These are phyloP conservation scores for Colletotrichum higginsianum DNA, from an alignment of 2,329 filamentous ascomycete species.

Conservation along the genomic window DNA sequence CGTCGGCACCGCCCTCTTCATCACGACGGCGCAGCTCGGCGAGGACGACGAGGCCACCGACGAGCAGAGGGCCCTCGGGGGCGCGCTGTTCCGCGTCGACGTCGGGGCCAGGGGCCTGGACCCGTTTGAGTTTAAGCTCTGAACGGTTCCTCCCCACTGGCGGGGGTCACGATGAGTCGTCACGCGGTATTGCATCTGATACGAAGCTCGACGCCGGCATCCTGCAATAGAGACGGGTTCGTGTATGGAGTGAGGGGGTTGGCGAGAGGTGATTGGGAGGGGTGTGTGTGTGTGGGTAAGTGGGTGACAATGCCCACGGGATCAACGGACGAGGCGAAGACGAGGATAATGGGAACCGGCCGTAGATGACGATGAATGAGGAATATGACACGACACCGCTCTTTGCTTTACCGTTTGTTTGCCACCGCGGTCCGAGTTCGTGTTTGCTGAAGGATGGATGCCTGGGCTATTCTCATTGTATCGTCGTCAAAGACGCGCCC, in stretches of 20 bases:
- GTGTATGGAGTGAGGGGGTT: too few relatives aligned
- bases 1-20: slow-evolving; percentile 80
- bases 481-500: background rate
- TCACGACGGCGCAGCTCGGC: slow-evolving; percentile 82
- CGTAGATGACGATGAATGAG: slow-evolving; percentile 22
- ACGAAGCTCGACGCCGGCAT: background rate
- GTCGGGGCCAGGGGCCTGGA: slow-evolving; percentile 79
- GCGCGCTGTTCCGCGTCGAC: slow-evolving; percentile 82
- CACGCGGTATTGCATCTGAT: slow-evolving; percentile 5
- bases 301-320: too few relatives aligned
- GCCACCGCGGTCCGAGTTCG: background rate
- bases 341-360: background rate
- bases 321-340: background rate
- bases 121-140: slow-evolving; percentile 75
- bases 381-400: slow-evolving; percentile 16
- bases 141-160: background rate
- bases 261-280: background rate
- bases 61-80: slow-evolving; percentile 73
- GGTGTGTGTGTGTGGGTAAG: background rate
- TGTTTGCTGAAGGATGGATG: background rate
- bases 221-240: background rate
- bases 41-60: slow-evolving; percentile 71
- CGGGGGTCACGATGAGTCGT: background rate
- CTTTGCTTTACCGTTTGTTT: slow-evolving; percentile 7
- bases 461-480: background rate